Evolutionary conservation across 768 basidiomycete genomes (phyloP).

Genomic region (Macrolepiota fuliginosa): DNA sequence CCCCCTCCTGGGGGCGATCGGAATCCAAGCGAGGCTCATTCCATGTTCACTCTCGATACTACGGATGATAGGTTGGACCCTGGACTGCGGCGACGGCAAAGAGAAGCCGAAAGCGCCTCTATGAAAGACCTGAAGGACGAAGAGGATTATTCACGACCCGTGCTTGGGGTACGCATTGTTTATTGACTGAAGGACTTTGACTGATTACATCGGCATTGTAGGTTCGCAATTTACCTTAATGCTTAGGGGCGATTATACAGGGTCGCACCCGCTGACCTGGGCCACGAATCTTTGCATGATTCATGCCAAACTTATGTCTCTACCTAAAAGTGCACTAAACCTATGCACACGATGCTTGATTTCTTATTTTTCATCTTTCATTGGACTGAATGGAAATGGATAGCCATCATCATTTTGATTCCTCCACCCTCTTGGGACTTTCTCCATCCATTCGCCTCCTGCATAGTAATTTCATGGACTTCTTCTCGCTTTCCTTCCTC

Average conservation of each 20-base stretch:
- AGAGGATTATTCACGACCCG: constrained; percentile 54
- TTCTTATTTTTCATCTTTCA: neutral
- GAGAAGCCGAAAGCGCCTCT: constrained; percentile 25
- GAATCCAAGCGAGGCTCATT: constrained; percentile 23
- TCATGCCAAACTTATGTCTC: neutral
- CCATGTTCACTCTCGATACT: constrained; percentile 32
- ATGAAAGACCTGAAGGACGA: constrained; percentile 41
- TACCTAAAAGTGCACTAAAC: neutral
- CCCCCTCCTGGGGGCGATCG: constrained; percentile 18
- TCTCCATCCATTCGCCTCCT: neutral
- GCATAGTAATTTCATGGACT: constrained; percentile 5
- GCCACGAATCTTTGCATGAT: neutral
- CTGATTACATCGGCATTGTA: constrained; percentile 19
- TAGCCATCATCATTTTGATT: neutral
- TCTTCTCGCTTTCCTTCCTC: neutral
- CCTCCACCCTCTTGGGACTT: neutral
- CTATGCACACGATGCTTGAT: neutral
- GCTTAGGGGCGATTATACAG: constrained; percentile 25
- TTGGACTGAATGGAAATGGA: neutral
- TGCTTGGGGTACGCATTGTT: constrained; percentile 45
- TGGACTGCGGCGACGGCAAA: constrained; percentile 34
- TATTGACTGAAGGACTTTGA: neutral
- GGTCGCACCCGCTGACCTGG: neutral
- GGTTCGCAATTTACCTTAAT: constrained; percentile 54
- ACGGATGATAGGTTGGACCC: constrained; percentile 45